phyloP scores from a whole-genome alignment of 2,329 filamentous ascomycete species.

The Fusarium tricinctum region DNA sequence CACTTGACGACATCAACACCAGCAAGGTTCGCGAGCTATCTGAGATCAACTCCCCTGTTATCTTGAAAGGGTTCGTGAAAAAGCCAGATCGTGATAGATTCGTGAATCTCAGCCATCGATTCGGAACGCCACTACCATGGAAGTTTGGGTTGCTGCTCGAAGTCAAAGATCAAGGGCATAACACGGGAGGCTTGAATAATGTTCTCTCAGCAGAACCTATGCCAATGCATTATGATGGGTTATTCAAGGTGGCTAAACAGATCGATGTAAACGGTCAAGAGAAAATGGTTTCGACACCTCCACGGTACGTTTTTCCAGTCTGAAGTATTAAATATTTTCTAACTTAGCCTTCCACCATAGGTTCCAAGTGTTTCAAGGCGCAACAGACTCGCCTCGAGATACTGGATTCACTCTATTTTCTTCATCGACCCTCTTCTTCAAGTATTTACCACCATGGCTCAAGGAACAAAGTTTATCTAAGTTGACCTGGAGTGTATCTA shows the following conservation, averaged over 20 bases:
- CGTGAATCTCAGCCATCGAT: constrained; percentile 60
- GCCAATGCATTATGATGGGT: constrained; percentile 70
- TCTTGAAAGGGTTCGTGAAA: constrained; percentile 66
- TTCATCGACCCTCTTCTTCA: constrained; percentile 64
- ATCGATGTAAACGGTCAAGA: constrained; percentile 56
- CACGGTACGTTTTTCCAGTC: constrained; percentile 52
- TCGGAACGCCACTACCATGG: constrained; percentile 65
- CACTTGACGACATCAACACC: constrained; percentile 60
- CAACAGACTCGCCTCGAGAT: constrained; percentile 61
- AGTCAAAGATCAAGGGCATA: constrained; percentile 63
- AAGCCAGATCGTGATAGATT: constrained; percentile 62
- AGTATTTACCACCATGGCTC: constrained; percentile 58
- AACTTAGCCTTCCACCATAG: constrained; percentile 33
- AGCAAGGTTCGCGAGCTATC: constrained; percentile 61
- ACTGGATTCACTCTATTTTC: constrained; percentile 69
- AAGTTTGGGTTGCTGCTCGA: constrained; percentile 67
- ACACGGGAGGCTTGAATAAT: constrained; percentile 63
- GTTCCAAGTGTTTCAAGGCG: constrained; percentile 67
- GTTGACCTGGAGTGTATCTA: constrained; percentile 65
- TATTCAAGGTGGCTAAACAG: constrained; percentile 66
- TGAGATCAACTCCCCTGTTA: constrained; percentile 65
- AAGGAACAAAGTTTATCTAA: constrained; percentile 54
- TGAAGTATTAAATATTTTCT: neutral
- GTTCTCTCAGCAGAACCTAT: constrained; percentile 68
- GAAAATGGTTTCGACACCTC: constrained; percentile 59